A percentile compares a stretch with the other conserved stretches of the same genome.
Evolutionary conservation across 768 basidiomycete species (phyloP).

Genomic region (Trametes punicea): DNA sequence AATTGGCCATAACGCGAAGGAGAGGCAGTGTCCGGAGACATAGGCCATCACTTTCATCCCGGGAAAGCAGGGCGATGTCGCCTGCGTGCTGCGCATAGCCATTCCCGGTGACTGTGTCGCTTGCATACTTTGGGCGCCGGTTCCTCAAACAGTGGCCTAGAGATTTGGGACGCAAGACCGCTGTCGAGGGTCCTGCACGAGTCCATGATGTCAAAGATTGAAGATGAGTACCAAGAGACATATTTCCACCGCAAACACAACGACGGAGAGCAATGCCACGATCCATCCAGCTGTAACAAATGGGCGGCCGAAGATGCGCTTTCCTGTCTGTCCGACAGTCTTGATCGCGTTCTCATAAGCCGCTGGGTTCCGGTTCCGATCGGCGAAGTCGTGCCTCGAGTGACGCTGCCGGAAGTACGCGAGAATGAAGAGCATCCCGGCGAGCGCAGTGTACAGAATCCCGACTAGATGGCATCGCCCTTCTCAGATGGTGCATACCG

Average conservation of each 20-base stretch:
- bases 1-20: too few relatives aligned
- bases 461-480: conserved; percentile 40
- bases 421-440: conserved; percentile 53
- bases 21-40: too few relatives aligned
- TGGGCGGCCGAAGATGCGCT: conserved; percentile 68
- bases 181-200: too few relatives aligned
- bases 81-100: too few relatives aligned
- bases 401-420: conserved; percentile 62
- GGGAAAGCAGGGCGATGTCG: too few relatives aligned
- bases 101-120: too few relatives aligned
- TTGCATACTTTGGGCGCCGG: too few relatives aligned
- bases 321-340: conserved; percentile 59
- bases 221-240: conserved; percentile 63
- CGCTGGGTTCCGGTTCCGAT: conserved; percentile 32
- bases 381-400: conserved; percentile 76
- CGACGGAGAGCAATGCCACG: conserved; percentile 53
- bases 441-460: conserved; percentile 60
- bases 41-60: too few relatives aligned
- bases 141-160: neutral
- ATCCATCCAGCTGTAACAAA: conserved; percentile 82
- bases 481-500: neutral
- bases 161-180: too few relatives aligned
- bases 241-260: conserved; percentile 65
- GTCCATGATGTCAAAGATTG: conserved; percentile 35
- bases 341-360: conserved; percentile 38